Base-by-base conservation (phyloP, 1,139 yeast species). In the Scheffersomyces cryptocercus region DNA sequence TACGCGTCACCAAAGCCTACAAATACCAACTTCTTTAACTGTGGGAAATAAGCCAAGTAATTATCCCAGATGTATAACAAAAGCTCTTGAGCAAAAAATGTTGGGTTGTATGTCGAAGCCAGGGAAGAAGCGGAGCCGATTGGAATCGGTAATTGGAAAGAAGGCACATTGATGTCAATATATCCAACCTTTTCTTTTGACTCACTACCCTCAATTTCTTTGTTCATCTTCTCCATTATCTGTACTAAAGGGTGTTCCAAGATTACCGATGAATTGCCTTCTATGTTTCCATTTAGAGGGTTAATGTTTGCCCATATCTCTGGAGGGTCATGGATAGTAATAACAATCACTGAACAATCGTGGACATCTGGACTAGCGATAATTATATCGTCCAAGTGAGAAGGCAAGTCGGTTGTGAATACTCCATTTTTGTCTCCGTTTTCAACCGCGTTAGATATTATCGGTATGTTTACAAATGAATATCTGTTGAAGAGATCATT, bases 1-100 rank as follows among this genome's bases (percentile, higher is more conserved):
- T 88, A 88, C 0, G 97, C 83, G 49, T 89, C 96, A 34, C 99
- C 99, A 49, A 87, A 80, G 2, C 98, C 98, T 32, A 91, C 77
- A 59, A 93, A 83, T 0, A 89, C 84, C 39, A 95, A 63, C 52
- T 87, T 87, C 38, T 80, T 73, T 41, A 88, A 79, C 43, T 81
- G 70, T 6, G 71, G 77, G 58, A 88, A 88, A 61, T 84, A 87
- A 40, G 87, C 82, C 42, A 93, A 67, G 57, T 89, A 90, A 59
- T 90, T 88, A 62, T 93, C 98, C 97, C 98, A 93, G 15, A 93
- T 58, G 58, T 88, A 88, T 14, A 87, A 67, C 39, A 89, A 62
- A 1, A 87, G 73, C 57, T 90, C 97, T 59, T 89, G 96, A 0
- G 95, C 77, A 36, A 85, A 79, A 10, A 79, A 77, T 34, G 79